phyloP scores from a whole-genome alignment of 1,139 yeast genomes.

The Wickerhamomyces sp. region DNA sequence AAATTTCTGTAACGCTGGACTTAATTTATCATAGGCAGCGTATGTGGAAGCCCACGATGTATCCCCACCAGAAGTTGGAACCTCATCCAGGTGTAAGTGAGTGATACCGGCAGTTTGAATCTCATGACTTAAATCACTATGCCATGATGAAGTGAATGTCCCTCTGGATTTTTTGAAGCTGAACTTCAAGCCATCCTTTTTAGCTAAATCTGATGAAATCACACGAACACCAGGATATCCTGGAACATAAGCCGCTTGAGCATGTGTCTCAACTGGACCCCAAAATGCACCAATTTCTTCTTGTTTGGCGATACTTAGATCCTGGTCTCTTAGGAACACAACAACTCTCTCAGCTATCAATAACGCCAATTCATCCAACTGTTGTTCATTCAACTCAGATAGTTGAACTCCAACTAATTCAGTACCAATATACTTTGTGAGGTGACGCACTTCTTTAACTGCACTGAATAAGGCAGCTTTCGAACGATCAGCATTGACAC shows the following conservation, averaged over 20 bases:
- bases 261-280: constrained; percentile 39
- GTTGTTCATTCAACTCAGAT: constrained; percentile 42
- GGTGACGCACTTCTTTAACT: constrained; percentile 41
- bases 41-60: constrained; percentile 47
- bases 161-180: background rate
- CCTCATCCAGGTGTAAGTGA: constrained; percentile 36
- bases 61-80: constrained; percentile 44
- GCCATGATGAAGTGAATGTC: constrained; percentile 27
- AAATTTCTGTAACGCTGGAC: constrained; percentile 42
- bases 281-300: constrained; percentile 39
- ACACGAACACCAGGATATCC: constrained; percentile 4
- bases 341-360: constrained; percentile 47
- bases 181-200: constrained; percentile 2
- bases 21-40: constrained; percentile 45
- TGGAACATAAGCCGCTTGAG: constrained; percentile 34
- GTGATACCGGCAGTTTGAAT: constrained; percentile 31
- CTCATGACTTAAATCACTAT: constrained; percentile 42
- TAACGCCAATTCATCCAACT: constrained; percentile 43
- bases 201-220: constrained; percentile 39
- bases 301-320: constrained; percentile 41
- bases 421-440: constrained; percentile 48
- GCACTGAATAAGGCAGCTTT: constrained; percentile 48
- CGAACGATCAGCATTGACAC: constrained; percentile 36
- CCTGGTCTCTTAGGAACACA: constrained; percentile 43
- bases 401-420: constrained; percentile 52